Percentiles rank a stretch among this genome's conserved stretches.
Evolutionary conservation across 176 grass and related monocot genomes (phyloP).

Genomic region (Tillandsia fasciculata): DNA sequence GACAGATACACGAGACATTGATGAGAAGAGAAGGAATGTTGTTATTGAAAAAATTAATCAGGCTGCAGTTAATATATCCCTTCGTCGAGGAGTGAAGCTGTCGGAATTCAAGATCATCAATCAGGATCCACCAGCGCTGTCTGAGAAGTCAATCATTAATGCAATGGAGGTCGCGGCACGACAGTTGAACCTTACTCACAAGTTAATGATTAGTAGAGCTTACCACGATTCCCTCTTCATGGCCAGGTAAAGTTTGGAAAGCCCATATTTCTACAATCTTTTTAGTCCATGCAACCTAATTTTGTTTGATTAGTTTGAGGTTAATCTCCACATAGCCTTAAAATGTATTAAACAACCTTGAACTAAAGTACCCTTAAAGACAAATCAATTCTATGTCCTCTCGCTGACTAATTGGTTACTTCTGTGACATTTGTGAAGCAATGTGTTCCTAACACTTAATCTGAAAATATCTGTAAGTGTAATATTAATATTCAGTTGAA

Average conservation of each 20-base stretch:
- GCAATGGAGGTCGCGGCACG: conserved; percentile 55
- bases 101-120: conserved; percentile 85
- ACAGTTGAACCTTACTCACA: conserved; percentile 56
- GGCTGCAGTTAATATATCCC: conserved; percentile 59
- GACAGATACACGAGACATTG: conserved; percentile 73
- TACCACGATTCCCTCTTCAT: conserved; percentile 99
- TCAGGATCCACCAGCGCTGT: conserved; percentile 77
- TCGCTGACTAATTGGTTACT: neutral
- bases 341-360: too few species aligned
- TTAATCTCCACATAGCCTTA: too few species aligned
- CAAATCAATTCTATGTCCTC: too few species aligned
- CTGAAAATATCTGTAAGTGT: too few species aligned
- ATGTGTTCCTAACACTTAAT: too few species aligned
- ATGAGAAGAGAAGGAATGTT: conserved; percentile 73
- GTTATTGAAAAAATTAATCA: conserved; percentile 65
- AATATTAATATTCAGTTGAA: too few species aligned
- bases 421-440: too few species aligned
- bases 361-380: too few species aligned
- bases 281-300: neutral
- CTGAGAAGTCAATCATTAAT: conserved; percentile 56
- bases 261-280: neutral
- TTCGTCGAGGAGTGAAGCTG: conserved; percentile 45
- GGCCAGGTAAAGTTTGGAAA: conserved; percentile 54
- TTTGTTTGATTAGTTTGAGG: too few species aligned
- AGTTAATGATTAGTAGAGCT: conserved; percentile 91